Base-by-base conservation (phyloP, 2,329 filamentous ascomycete genomes). In the Trichoderma lentiforme region DNA sequence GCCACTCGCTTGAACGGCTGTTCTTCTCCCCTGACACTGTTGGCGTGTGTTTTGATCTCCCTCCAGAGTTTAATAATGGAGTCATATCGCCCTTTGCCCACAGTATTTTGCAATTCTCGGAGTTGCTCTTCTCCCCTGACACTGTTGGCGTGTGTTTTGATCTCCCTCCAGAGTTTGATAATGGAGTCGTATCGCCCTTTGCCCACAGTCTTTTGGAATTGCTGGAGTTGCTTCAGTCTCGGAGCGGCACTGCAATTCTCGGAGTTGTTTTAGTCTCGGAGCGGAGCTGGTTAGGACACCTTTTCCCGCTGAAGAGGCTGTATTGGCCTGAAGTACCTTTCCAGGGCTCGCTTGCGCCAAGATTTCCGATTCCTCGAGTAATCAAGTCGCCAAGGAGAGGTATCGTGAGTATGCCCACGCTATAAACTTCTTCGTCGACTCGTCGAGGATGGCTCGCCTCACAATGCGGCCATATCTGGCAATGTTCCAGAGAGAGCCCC, bases 341-440 rank as follows among this genome's bases (percentile, higher is more conserved):
- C 57, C 57, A 34, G 57, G 26, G 18, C 24, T 28, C 12, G 43
- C 56, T 6, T 62, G 32, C 43, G 64, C 60, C 32, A 77, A 60
- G 2, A 28, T 57, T 24, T 73, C 71, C n/a, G 74, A 69, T 53
- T 70, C 71, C 7, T 51, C 24, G 3, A 75, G 24, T 12, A 76
- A 63, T 14, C 21, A 47, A 32, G 24, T 43, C 11, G 72, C 70
- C 9, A 77, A 70, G 3, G 51, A 53, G 3, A 53, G 24, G 58
- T 75, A 70, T 32, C 71, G 15, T 2, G 28, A 43, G n/a, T 86
- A 85, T 0, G 86, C 83, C 81, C 84, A 88, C 4, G 84, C 76
- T n/a, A 90, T 85, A 76, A 92, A 90, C 73, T 88, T 90, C 79
- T 91, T 91, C 0, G 88, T 89, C 0, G 86, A 83, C 76, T 91